phyloP scores from a whole-genome alignment of 768 basidiomycete species.

The Trametes gibbosa region DNA sequence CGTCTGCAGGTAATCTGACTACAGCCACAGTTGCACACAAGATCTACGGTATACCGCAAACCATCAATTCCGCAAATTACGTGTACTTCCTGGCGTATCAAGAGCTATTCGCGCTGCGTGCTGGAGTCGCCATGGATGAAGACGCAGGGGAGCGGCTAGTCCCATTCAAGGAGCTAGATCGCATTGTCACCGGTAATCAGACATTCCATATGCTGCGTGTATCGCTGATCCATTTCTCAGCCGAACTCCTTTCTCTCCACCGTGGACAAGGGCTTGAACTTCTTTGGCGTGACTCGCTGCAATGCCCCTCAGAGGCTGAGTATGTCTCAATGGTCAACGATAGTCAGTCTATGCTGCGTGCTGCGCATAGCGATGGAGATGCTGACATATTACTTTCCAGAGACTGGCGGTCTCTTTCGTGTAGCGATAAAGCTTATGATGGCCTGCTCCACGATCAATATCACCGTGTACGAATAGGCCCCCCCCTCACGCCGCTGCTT shows the following conservation, averaged over 20 bases:
- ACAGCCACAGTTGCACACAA: slow-evolving; percentile 72
- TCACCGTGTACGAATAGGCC: slow-evolving; percentile 48
- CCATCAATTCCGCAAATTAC: slow-evolving; percentile 96
- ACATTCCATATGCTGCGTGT: background rate
- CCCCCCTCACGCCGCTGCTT: background rate
- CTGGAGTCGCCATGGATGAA: slow-evolving; percentile 6
- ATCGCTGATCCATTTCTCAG: slow-evolving; percentile 11
- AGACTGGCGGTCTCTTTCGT: slow-evolving; percentile 91
- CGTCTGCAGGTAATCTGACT: background rate
- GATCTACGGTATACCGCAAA: slow-evolving; percentile 95
- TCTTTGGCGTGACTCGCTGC: slow-evolving; percentile 88
- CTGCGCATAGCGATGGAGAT: background rate
- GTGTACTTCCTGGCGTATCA: slow-evolving; percentile 94
- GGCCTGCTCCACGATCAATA: slow-evolving; percentile 71
- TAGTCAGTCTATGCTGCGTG: slow-evolving; percentile 46
- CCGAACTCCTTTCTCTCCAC: slow-evolving; percentile 51
- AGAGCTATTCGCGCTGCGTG: slow-evolving; percentile 66
- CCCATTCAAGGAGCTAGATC: slow-evolving; percentile 51
- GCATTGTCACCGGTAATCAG: slow-evolving; percentile 68
- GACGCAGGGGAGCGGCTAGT: slow-evolving; percentile 23
- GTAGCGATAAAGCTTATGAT: slow-evolving; percentile 96
- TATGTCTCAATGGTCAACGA: slow-evolving; percentile 96
- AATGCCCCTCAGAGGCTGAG: slow-evolving; percentile 91
- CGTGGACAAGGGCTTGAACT: slow-evolving; percentile 95
- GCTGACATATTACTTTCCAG: slow-evolving; percentile 38